Conservation (phyloP, 768 basidiomycete species). For the Dendrothele bispora region DNA sequence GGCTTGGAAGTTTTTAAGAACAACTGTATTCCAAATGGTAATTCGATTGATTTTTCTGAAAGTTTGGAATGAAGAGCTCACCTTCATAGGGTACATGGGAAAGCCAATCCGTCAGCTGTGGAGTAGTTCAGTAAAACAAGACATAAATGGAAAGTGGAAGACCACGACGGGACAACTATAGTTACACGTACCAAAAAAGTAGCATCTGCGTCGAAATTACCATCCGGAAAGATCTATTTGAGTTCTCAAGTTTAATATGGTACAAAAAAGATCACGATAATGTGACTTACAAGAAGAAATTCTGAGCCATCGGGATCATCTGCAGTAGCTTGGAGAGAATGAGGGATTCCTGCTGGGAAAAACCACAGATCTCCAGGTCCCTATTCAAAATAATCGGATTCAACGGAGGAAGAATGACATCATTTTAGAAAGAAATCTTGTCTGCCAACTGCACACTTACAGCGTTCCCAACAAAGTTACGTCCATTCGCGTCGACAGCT, state of each 20-base stretch:
- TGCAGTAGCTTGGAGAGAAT: slow-evolving; percentile 55
- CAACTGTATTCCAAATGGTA: slow-evolving; percentile 25
- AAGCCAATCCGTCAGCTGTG: slow-evolving; percentile 52
- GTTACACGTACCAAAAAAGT: slow-evolving; percentile 46
- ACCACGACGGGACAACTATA: background rate
- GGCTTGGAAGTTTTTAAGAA: slow-evolving; percentile 52
- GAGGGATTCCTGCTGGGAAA: slow-evolving; percentile 57
- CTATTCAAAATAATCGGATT: slow-evolving; percentile 7
- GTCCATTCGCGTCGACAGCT: slow-evolving; percentile 7
- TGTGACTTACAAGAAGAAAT: slow-evolving; percentile 43
- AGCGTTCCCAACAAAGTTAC: slow-evolving; percentile 7
- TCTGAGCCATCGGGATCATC: slow-evolving; percentile 47
- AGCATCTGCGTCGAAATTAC: slow-evolving; percentile 53
- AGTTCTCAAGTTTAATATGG: slow-evolving; percentile 9
- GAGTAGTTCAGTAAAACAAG: background rate
- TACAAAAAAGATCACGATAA: background rate
- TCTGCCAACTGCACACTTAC: background rate
- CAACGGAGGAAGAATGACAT: too few species aligned
- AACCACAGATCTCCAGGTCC: slow-evolving; percentile 54
- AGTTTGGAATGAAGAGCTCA: background rate
- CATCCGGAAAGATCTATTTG: slow-evolving; percentile 31
- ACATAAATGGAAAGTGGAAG: background rate
- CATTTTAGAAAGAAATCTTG: too few species aligned
- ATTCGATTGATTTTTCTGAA: background rate
- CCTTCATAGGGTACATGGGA: slow-evolving; percentile 51